Evolutionary conservation across 2,329 filamentous ascomycete genomes (phyloP).

Genomic region (Lecanosticta acicola): DNA sequence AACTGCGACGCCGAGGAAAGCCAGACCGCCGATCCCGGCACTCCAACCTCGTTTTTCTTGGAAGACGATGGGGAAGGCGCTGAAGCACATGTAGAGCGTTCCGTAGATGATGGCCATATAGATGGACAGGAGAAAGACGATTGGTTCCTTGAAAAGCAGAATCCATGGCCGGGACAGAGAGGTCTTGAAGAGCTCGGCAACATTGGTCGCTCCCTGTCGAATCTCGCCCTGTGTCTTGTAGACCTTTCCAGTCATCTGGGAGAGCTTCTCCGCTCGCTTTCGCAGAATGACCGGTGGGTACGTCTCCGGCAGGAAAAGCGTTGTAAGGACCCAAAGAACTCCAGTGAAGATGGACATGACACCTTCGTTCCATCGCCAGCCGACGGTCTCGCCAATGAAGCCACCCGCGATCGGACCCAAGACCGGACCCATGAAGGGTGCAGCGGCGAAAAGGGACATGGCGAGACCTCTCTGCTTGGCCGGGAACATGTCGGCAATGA

Average conservation of each 20-base stretch:
- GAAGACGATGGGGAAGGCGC: constrained; percentile 55
- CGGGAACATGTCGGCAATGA: constrained; percentile 44
- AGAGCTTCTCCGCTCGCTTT: constrained; percentile 48
- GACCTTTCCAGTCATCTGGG: constrained; percentile 48
- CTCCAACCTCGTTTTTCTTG: constrained; percentile 55
- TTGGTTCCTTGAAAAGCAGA: constrained; percentile 49
- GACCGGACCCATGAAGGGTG: constrained; percentile 61
- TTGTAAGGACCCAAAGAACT: constrained; percentile 51
- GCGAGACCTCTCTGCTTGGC: constrained; percentile 45
- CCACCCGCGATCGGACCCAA: constrained; percentile 60
- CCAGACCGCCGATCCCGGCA: constrained; percentile 54
- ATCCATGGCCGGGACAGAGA: constrained; percentile 61
- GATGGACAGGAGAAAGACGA: constrained; percentile 43
- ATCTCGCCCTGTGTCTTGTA: constrained; percentile 47
- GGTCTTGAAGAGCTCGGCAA: constrained; percentile 44
- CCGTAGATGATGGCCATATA: constrained; percentile 47
- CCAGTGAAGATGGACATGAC: constrained; percentile 60
- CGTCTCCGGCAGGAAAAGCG: constrained; percentile 53
- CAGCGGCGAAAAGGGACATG: constrained; percentile 59
- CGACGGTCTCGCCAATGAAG: constrained; percentile 57
- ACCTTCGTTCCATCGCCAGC: constrained; percentile 65
- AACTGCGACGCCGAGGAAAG: constrained; percentile 64
- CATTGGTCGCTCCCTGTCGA: constrained; percentile 34
- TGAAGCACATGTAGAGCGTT: constrained; percentile 44
- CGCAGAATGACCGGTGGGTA: constrained; percentile 55